A percentile compares a stretch with the other conserved stretches of the same genome.
Evolutionary conservation across 2,329 filamentous ascomycete genomes (phyloP).

Genomic region (Trichoderma semiorbis): DNA sequence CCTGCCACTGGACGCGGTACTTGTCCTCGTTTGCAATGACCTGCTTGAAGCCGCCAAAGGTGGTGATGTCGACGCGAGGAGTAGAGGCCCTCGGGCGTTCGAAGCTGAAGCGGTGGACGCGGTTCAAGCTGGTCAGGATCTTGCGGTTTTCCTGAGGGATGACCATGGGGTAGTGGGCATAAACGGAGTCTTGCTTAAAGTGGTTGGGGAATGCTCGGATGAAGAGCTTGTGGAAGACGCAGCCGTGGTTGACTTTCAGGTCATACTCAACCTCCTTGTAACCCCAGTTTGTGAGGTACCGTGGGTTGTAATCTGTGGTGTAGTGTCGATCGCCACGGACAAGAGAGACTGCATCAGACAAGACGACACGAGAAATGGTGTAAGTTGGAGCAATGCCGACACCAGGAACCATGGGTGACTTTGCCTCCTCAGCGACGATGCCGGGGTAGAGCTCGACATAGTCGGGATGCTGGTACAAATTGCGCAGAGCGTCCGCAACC

Average conservation of each 20-base stretch:
- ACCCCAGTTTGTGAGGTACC: slow-evolving; percentile 79
- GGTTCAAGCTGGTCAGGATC: slow-evolving; percentile 65
- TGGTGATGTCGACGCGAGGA: slow-evolving; percentile 53
- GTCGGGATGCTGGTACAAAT: slow-evolving; percentile 75
- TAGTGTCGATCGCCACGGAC: slow-evolving; percentile 77
- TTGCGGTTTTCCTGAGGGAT: slow-evolving; percentile 69
- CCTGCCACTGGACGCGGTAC: slow-evolving; percentile 64
- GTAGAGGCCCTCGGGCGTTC: slow-evolving; percentile 54
- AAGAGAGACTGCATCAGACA: slow-evolving; percentile 75
- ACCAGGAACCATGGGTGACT: slow-evolving; percentile 68
- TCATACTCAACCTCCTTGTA: slow-evolving; percentile 73
- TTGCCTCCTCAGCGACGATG: slow-evolving; percentile 71
- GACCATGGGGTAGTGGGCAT: slow-evolving; percentile 73
- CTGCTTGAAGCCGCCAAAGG: slow-evolving; percentile 58
- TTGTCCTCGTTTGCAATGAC: slow-evolving; percentile 58
- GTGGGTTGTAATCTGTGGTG: slow-evolving; percentile 71
- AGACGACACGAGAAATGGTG: slow-evolving; percentile 71
- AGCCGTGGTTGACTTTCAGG: slow-evolving; percentile 71
- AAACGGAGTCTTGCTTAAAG: slow-evolving; percentile 74
- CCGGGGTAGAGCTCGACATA: slow-evolving; percentile 79
- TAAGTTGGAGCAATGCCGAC: slow-evolving; percentile 73
- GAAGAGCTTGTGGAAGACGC: slow-evolving; percentile 81
- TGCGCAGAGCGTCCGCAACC: slow-evolving; percentile 61
- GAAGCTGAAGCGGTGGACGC: slow-evolving; percentile 67
- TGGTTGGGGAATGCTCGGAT: slow-evolving; percentile 75